A percentile compares a stretch with the other conserved stretches of the same genome.
These are phyloP conservation scores for Athelia sp. DNA, from an alignment of 1,284 basidiomycete species.

Conservation along the genomic window DNA sequence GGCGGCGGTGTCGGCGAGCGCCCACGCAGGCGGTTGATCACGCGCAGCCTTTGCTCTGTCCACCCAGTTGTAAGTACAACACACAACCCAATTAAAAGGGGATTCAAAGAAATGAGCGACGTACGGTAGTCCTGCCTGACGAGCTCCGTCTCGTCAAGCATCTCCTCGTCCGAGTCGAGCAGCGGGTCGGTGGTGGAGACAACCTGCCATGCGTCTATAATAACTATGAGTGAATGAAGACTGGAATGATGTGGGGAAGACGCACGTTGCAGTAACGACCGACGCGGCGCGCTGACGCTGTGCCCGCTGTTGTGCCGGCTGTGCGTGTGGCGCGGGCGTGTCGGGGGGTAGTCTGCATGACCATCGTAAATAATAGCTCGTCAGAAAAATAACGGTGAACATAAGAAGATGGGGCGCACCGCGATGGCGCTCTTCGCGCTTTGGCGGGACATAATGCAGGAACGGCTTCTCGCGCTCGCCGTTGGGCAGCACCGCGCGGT, in stretches of 20 bases:
- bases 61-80: neutral
- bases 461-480: neutral
- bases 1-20: slow-evolving; percentile 34
- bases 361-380: no score
- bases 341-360: no score
- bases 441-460: neutral
- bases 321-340: no score
- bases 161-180: slow-evolving; percentile 68
- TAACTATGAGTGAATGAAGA: neutral
- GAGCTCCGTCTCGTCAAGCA: slow-evolving; percentile 34
- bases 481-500: neutral
- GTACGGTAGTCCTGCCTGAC: no score
- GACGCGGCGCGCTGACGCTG: no score
- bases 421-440: no score
- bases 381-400: no score
- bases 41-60: slow-evolving; percentile 44
- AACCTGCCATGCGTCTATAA: slow-evolving; percentile 65
- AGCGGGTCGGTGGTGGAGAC: slow-evolving; percentile 59
- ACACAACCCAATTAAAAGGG: neutral
- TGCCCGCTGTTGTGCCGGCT: no score
- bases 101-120: neutral
- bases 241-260: slow-evolving; percentile 4
- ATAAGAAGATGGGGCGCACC: no score
- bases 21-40: slow-evolving; percentile 39
- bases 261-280: slow-evolving; percentile 3